Evolutionary conservation across 2,329 filamentous ascomycete species (phyloP), one percentile per base, ranked within the genome.

Genomic region (Amauroascus verrucosus): DNA sequence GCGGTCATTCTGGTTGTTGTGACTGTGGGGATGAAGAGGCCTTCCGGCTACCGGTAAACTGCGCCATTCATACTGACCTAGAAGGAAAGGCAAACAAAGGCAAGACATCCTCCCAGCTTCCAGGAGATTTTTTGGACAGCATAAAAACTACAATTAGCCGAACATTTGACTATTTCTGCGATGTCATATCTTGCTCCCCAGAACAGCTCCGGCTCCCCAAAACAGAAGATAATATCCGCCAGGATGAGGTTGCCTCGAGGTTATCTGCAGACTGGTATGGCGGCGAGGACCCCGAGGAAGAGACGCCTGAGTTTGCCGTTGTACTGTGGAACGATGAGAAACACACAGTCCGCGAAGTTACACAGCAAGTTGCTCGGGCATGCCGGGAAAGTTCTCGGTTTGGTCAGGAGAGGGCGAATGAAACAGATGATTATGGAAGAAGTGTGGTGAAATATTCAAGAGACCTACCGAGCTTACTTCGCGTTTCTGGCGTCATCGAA

Each of bases 291-390:
- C 74, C 80, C 35, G 65, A 71, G 6, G 80, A 84, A 53, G 75
- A 80, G 2, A 77, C 84, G 22, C 80, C 80, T 11, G 88, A 95
- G 62, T 98, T 85, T 67, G 85, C 87, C 4, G 73, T 98, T 43
- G 75, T 96, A 14, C 75, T 98, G 4, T 98, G 93, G 93, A 98
- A 98, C 62, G 93, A 98, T 59, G 93, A 98, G 72, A 98, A 98
- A 69, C 93, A 98, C 67, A 98, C 93, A 0, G 84, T 97, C 41
- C 81, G 83, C 45, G 93, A 98, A 66, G 91, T 98, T 5, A 79
- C 84, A 60, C 83, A 94, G 54, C 91, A 97, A 67, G 88, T 98
- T 20, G 86, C 88, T 2, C 81, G 91, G 59, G 93, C 93, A 48
- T 98, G 93, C 73, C 81, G 80, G 56, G 84, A 87, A 59, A 80